phyloP scores from a whole-genome alignment of 2,329 filamentous ascomycete genomes.

The Fragosphaeria purpurea region DNA sequence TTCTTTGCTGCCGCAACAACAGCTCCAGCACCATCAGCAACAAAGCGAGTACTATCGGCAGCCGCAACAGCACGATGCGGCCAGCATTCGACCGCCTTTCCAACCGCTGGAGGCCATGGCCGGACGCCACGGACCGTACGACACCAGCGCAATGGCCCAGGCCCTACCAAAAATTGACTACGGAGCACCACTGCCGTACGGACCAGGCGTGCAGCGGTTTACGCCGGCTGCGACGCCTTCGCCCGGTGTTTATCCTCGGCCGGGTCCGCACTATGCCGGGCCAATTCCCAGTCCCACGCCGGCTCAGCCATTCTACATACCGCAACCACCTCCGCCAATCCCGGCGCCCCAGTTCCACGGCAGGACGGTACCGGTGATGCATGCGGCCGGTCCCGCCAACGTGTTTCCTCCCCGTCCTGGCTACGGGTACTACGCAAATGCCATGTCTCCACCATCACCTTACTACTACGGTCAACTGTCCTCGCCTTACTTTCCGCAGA shows the following conservation, averaged over 20 bases:
- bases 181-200: conserved; percentile 1
- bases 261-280: neutral
- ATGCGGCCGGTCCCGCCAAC: neutral
- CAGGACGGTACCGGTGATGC: neutral
- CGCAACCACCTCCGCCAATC: neutral
- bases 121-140: neutral
- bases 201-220: neutral
- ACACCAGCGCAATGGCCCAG: conserved; percentile 5
- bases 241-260: neutral
- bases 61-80: neutral
- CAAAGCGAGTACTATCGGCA: neutral
- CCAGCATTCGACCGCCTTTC: neutral
- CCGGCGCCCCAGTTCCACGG: neutral
- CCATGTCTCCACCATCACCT: neutral
- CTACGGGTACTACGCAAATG: neutral
- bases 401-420: neutral
- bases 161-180: conserved; percentile 3
- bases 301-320: conserved; percentile 1
- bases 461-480: neutral
- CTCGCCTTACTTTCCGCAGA: neutral
- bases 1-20: neutral
- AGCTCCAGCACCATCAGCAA: neutral
- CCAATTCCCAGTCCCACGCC: neutral
- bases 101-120: neutral
- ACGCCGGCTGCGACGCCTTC: neutral